Conservation (phyloP, 192 early-diverging fungal species). For the Coemansia sp. region DNA sequence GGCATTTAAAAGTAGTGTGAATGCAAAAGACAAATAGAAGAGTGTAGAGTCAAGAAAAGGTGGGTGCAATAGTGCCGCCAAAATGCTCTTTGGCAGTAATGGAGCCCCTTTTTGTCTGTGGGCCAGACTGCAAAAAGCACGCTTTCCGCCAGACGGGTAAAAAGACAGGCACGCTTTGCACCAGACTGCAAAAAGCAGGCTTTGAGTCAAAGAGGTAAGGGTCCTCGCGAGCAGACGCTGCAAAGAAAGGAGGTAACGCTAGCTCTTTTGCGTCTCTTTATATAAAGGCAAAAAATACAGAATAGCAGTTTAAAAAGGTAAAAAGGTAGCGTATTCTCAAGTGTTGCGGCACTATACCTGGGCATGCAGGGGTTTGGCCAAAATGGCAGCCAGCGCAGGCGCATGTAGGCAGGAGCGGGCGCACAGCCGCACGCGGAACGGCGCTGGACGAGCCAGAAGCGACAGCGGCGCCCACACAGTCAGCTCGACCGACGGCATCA, state of each 20-base stretch:
- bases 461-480: constrained; percentile 36
- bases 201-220: constrained; percentile 10
- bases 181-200: background rate
- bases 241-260: background rate
- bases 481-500: constrained; percentile 31
- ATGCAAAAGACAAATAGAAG: background rate
- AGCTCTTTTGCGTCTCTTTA: background rate
- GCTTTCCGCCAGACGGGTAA: background rate
- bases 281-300: constrained; percentile 7
- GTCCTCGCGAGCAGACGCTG: background rate
- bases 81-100: too few relatives aligned
- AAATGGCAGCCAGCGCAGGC: constrained; percentile 6
- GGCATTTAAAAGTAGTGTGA: constrained; percentile 20
- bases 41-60: background rate
- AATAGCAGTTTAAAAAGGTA: background rate
- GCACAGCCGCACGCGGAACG: constrained; percentile 37
- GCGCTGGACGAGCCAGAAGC: constrained; percentile 24
- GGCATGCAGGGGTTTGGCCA: constrained; percentile 7
- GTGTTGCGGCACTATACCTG: constrained; percentile 6
- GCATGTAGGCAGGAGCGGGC: constrained; percentile 33
- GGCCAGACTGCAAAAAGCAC: background rate
- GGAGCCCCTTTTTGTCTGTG: background rate
- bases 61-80: too few relatives aligned
- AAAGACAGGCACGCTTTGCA: background rate
- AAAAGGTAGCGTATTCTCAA: background rate